Percentiles rank a stretch among this genome's conserved stretches.
These are phyloP conservation scores for Metschnikowia anglica DNA, from an alignment of 805 yeast species.

Conservation along the genomic window DNA sequence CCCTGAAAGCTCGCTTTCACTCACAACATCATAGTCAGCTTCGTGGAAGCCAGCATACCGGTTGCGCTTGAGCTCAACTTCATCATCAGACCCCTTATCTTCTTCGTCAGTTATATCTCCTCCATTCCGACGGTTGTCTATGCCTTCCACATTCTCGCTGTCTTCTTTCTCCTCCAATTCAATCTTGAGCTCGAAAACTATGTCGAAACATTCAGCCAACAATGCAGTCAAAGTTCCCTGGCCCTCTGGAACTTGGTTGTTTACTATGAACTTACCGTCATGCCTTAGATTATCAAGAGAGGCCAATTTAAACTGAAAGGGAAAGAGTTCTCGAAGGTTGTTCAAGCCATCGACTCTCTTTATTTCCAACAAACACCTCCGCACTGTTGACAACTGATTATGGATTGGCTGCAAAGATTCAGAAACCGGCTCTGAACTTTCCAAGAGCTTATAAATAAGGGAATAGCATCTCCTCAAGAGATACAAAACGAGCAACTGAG, in stretches of 20 bases:
- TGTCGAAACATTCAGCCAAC: conserved; percentile 91
- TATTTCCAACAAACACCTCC: conserved; percentile 85
- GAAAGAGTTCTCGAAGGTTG: conserved; percentile 85
- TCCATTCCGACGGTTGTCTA: conserved; percentile 6
- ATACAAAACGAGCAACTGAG: conserved; percentile 59
- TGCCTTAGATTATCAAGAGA: conserved; percentile 80
- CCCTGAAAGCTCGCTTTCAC: conserved; percentile 31
- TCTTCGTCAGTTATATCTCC: conserved; percentile 22
- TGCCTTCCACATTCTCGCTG: conserved; percentile 15
- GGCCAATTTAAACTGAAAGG: conserved; percentile 92
- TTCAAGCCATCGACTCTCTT: conserved; percentile 91
- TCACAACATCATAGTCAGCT: conserved; percentile 45
- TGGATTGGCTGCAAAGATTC: conserved; percentile 92
- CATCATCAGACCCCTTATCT: conserved; percentile 40
- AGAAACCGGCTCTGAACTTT: conserved; percentile 91
- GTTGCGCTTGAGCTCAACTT: conserved; percentile 44
- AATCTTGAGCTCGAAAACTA: conserved; percentile 83
- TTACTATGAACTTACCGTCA: conserved; percentile 91
- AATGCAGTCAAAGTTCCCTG: conserved; percentile 93
- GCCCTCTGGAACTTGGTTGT: conserved; percentile 92
- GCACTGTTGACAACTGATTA: conserved; percentile 88
- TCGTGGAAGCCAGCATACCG: conserved; percentile 45
- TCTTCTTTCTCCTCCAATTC: conserved; percentile 69
- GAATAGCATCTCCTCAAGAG: conserved; percentile 89
- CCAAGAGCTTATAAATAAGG: conserved; percentile 81